Evolutionary conservation across 371 early-diverging fungal genomes (phyloP).

Genomic region (Mortierella sp.): DNA sequence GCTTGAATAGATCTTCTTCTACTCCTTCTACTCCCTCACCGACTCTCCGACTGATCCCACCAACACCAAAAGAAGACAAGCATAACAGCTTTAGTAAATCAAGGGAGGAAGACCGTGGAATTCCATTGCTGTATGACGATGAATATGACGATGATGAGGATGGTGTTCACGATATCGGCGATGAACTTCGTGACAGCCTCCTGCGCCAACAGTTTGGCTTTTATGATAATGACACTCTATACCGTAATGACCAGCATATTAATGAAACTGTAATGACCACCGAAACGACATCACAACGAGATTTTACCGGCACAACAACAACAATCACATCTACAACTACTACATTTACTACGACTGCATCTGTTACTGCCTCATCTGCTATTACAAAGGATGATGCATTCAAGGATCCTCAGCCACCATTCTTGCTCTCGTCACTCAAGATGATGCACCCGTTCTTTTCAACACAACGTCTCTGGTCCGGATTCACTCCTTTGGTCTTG

Average conservation of each 20-base stretch:
- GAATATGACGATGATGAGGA: constrained; percentile 1
- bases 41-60: constrained; percentile 45
- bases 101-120: constrained; percentile 33
- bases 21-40: constrained; percentile 50
- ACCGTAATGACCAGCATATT: constrained; percentile 34
- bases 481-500: constrained; percentile 64
- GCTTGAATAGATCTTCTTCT: constrained; percentile 4
- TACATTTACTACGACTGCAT: background rate
- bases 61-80: constrained; percentile 35
- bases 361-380: background rate
- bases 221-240: constrained; percentile 14
- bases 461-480: constrained; percentile 37
- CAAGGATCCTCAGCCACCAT: constrained; percentile 47
- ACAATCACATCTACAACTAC: constrained; percentile 5
- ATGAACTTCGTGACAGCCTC: background rate
- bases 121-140: constrained; percentile 25
- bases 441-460: constrained; percentile 22
- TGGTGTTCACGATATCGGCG: background rate
- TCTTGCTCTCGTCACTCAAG: constrained; percentile 29
- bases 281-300: constrained; percentile 7
- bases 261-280: constrained; percentile 28
- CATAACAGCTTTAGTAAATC: background rate
- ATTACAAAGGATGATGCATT: constrained; percentile 13
- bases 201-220: background rate
- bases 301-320: constrained; percentile 5